Conservation (phyloP, 192 early-diverging fungal genomes). For the Physocladia obscura region DNA sequence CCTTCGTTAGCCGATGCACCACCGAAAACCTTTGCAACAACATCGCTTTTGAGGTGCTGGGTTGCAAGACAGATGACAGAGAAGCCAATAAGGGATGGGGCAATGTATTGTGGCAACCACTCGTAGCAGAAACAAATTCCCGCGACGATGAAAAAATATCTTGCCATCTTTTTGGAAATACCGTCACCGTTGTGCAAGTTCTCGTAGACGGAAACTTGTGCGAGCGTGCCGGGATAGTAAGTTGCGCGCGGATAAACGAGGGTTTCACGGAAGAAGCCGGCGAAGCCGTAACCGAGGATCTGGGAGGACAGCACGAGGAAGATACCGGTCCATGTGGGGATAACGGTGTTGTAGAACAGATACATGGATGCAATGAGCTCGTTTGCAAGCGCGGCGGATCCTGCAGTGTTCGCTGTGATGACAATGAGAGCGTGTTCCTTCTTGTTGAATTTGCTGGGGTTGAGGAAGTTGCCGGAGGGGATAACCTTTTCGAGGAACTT, state of each 20-base stretch:
- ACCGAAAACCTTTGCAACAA: constrained; percentile 43
- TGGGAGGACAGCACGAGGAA: constrained; percentile 40
- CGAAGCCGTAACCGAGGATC: constrained; percentile 63
- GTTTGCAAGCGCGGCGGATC: constrained; percentile 39
- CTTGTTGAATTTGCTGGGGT: constrained; percentile 47
- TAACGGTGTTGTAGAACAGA: constrained; percentile 38
- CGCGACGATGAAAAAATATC: constrained; percentile 47
- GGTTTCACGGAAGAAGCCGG: constrained; percentile 69
- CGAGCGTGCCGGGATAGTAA: constrained; percentile 78
- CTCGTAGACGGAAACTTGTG: constrained; percentile 75
- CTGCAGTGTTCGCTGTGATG: constrained; percentile 48
- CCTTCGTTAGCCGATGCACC: constrained; percentile 44
- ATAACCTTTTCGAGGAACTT: constrained; percentile 1
- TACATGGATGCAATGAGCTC: constrained; percentile 39
- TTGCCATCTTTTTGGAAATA: constrained; percentile 10
- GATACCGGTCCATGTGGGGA: background rate
- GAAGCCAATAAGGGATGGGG: constrained; percentile 29
- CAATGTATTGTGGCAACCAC: constrained; percentile 45
- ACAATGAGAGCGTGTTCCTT: constrained; percentile 51
- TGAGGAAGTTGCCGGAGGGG: constrained; percentile 28
- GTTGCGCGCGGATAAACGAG: constrained; percentile 79
- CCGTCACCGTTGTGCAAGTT: constrained; percentile 62
- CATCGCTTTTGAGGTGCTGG: constrained; percentile 6
- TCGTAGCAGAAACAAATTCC: constrained; percentile 39
- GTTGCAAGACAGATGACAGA: constrained; percentile 44